phyloP scores from a whole-genome alignment of 768 basidiomycete genomes.

The Boletus tylopilopsis region DNA sequence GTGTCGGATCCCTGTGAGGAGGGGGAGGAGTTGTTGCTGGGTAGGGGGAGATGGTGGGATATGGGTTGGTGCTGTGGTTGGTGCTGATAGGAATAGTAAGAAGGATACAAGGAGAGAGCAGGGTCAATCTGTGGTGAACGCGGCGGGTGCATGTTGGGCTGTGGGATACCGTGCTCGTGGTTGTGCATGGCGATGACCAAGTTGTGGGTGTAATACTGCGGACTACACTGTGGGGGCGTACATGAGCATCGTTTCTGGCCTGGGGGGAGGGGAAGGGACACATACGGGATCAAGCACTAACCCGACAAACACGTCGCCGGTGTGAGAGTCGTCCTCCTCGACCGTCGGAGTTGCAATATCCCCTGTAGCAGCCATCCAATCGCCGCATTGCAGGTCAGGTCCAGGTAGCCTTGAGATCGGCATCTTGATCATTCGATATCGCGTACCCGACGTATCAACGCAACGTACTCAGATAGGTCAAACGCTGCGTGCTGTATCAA shows the following conservation, averaged over 20 bases:
- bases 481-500: too few relatives aligned
- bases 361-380: too few relatives aligned
- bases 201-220: conserved; percentile 29
- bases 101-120: conserved; percentile 60
- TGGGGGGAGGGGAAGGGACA: too few relatives aligned
- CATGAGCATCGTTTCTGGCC: conserved; percentile 6
- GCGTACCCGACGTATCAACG: too few relatives aligned
- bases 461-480: too few relatives aligned
- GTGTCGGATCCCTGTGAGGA: conserved; percentile 79
- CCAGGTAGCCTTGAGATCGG: too few relatives aligned
- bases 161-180: conserved; percentile 40
- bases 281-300: too few relatives aligned
- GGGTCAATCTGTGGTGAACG: conserved; percentile 70
- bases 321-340: too few relatives aligned
- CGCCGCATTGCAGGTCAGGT: too few relatives aligned
- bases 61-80: conserved; percentile 36
- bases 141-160: conserved; percentile 40
- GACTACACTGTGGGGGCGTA: conserved; percentile 8
- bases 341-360: too few relatives aligned
- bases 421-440: too few relatives aligned
- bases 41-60: conserved; percentile 52
- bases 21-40: conserved; percentile 66
- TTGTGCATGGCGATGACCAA: conserved; percentile 41
- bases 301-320: too few relatives aligned
- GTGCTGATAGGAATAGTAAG: conserved; percentile 59